Evolutionary conservation across 83 land plant genomes (phyloP).

Genomic region (Picea mariana): DNA sequence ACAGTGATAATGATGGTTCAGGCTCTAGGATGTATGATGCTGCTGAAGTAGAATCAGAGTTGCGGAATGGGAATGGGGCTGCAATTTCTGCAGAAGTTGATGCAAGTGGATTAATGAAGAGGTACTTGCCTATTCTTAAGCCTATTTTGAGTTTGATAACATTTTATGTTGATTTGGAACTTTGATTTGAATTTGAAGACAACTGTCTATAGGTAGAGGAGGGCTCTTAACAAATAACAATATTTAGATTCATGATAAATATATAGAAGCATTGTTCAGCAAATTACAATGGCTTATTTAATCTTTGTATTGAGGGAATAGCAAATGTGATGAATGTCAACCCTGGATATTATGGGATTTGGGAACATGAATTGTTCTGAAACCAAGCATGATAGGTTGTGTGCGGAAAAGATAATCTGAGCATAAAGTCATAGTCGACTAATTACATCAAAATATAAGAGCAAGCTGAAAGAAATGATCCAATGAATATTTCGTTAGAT

Average conservation of each 20-base stretch:
- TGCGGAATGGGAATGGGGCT: conserved; percentile 55
- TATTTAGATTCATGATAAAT: not conserved
- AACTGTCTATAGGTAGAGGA: not conserved
- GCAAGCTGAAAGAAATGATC: not conserved
- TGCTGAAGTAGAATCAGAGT: conserved; percentile 42
- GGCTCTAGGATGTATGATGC: conserved; percentile 11
- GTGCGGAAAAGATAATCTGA: not conserved
- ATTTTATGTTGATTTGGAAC: not conserved
- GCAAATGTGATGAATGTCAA: not conserved
- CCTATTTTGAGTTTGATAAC: not conserved
- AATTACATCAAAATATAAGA: not conserved
- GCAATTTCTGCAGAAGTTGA: conserved; percentile 24
- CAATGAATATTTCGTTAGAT: not conserved
- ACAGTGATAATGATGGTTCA: conserved; percentile 12
- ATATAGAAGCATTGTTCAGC: not conserved
- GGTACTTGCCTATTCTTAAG: conserved; percentile 21
- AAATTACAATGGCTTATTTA: not conserved
- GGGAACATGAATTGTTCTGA: not conserved
- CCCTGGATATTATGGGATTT: too few relatives aligned
- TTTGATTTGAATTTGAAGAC: not conserved
- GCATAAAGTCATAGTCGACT: not conserved
- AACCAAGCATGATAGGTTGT: not conserved
- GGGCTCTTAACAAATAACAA: not conserved
- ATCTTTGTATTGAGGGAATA: not conserved
- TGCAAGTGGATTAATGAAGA: conserved; percentile 18